Percentiles rank a stretch among this genome's conserved stretches.
Evolutionary conservation across 1,139 yeast genomes (phyloP).

Genomic region (Pichia sp.): DNA sequence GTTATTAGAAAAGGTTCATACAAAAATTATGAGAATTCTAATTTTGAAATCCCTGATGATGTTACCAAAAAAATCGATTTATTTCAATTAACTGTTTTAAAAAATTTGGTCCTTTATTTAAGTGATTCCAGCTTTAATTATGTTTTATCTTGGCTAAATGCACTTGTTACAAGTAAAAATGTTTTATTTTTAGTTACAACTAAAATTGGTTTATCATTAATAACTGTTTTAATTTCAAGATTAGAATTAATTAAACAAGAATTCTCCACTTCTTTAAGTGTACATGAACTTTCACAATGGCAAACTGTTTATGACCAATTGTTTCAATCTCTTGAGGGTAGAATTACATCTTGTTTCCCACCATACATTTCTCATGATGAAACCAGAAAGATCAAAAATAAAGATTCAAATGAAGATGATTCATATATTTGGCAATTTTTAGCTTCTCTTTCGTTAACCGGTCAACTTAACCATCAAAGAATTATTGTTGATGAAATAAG

Average conservation of each 20-base stretch:
- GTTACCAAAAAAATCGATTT: conserved; percentile 65
- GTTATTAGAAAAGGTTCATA: conserved; percentile 78
- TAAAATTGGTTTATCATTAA: conserved; percentile 77
- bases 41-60: conserved; percentile 44
- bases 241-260: conserved; percentile 93
- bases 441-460: conserved; percentile 90
- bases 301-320: conserved; percentile 74
- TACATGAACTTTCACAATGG: conserved; percentile 58
- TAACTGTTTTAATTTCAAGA: conserved; percentile 84
- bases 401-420: conserved; percentile 48
- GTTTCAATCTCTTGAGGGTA: conserved; percentile 74
- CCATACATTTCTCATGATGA: conserved; percentile 42
- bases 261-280: conserved; percentile 39
- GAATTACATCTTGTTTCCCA: conserved; percentile 78
- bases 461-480: conserved; percentile 89
- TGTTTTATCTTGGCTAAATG: conserved; percentile 74
- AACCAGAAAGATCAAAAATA: conserved; percentile 18
- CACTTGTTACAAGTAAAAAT: conserved; percentile 62
- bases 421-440: conserved; percentile 95
- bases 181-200: conserved; percentile 74
- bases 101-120: conserved; percentile 77
- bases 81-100: conserved; percentile 78
- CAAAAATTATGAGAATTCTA: conserved; percentile 44
- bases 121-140: conserved; percentile 80
- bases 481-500: conserved; percentile 92